Base-by-base conservation (phyloP, 352 stramenopile species). In the Globisporangium orthogonon region DNA sequence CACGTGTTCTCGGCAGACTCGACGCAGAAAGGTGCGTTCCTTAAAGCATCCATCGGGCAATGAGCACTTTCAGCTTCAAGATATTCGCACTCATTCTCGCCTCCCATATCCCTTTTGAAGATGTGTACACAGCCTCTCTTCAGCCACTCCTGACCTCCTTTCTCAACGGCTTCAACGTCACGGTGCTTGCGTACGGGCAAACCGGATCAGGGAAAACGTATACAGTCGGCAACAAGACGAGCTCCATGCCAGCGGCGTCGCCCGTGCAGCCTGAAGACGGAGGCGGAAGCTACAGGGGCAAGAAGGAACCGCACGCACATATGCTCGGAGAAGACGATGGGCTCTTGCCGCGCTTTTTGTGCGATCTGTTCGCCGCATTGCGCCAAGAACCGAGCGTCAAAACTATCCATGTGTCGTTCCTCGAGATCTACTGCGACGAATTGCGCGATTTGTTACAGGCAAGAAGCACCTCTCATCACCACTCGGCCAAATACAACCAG, bases 361-460 rank as follows among this genome's bases (percentile, higher is more conserved):
- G 62, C 37, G 76, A 84, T 17, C 44, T 84, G 39, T 86, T 86
- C 53, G 46, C 53, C 0, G 62, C 62, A 31, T 47, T 83, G 18
- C 67, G 71, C 41, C 67, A 65, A 40, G 71, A 79, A 48, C 71
- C 65, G 28, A 74, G 65, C n/a, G 48, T 71, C 7, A 65, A 68
- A 18, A 71, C 63, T 3, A 67, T 83, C 11, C 56, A 58, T 5
- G 76, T 81, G 11, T 83, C 73, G 7, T 86, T 84, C 50, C 73
- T 98, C 1, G 94, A 98, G 76, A 95, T 98, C 14, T 98, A 98
- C 60, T 89, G 88, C 28, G 91, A 98, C 64, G 87, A 97, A 54
- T 83, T 98, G 40, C 83, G 87, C 56, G 92, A 98, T 63, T 61
- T 98, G 33, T 69, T 98, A 0, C 66, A 89, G 45, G 66, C 78